Evolutionary conservation across 1,139 yeast genomes (phyloP), one percentile per base, ranked within the genome.

Genomic region (Hansenula anomala): DNA sequence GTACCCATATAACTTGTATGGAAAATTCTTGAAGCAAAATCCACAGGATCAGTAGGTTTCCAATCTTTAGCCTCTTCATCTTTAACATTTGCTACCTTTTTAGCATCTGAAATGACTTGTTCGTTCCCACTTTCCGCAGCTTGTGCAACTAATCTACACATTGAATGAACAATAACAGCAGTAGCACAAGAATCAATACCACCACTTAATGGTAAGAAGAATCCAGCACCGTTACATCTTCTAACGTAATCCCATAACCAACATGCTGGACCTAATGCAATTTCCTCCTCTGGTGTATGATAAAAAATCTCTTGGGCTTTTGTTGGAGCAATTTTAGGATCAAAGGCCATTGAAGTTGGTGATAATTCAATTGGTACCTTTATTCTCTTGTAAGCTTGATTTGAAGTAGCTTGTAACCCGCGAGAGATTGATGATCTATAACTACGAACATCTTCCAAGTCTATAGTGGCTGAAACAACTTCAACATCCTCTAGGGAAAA

Each of bases 121-220:
- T 69, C 49, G 53, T 86, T 80, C 12, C 89, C 89, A 15, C 71
- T 68, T n/a, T 61, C 55, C 36, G 82, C 75, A 11, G 87, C 90
- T 22, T 73, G 65, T 1, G 77, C 79, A 0, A 90, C 97, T 28
- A 90, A 65, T 35, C 89, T 70, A 59, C 97, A 90, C 98, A 92
- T 92, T 39, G 94, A 86, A 57, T 84, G 87, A 19, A 92, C 95
- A 51, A 94, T 89, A 16, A 86, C 86, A 0, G 97, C 94, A 1
- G 98, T 94, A 1, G 98, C 96, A 67, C 98, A 94, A 20, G 96
- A 85, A 59, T 92, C 99, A 46, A 94, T 90, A 36, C 99, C 99
- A 17, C 99, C 99, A 59, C 95, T 84, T 36, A 92, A 69, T 0
- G 99, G 97, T 36, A 92, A 69, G 62, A 92, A 94, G 59, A 73